Evolutionary conservation across 495 filamentous ascomycete species (phyloP).

Genomic region (Hyaloscypha hepaticicola): DNA sequence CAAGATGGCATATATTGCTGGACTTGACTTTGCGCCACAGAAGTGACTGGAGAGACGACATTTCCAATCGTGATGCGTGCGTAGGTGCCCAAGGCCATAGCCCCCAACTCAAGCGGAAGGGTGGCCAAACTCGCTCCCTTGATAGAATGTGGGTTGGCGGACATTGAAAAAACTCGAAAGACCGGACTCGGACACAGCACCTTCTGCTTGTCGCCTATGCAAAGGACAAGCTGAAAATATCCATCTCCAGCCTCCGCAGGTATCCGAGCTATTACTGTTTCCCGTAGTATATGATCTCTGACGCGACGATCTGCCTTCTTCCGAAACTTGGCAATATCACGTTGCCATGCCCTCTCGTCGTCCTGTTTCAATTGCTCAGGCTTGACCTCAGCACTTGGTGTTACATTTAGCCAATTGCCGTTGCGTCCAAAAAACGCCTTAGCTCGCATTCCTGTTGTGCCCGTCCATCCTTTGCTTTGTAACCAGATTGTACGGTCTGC

Average conservation of each 20-base stretch:
- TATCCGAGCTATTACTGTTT: conserved; percentile 62
- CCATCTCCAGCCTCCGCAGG: conserved; percentile 62
- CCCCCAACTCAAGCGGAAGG: conserved; percentile 62
- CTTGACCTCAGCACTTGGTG: conserved; percentile 49
- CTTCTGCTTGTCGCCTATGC: conserved; percentile 49
- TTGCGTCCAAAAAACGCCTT: conserved; percentile 57
- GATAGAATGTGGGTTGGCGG: conserved; percentile 54
- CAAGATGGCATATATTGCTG: conserved; percentile 45
- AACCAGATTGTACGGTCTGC: conserved; percentile 60
- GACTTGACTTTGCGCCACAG: conserved; percentile 40
- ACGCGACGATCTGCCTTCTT: conserved; percentile 47
- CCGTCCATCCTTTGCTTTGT: conserved; percentile 64
- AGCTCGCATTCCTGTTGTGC: conserved; percentile 65
- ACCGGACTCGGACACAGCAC: conserved; percentile 61
- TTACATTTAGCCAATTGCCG: conserved; percentile 63
- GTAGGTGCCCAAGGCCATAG: conserved; percentile 55
- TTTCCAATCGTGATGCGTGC: conserved; percentile 48
- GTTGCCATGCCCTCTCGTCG: conserved; percentile 64
- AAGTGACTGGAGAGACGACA: conserved; percentile 47
- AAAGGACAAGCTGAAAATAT: conserved; percentile 65
- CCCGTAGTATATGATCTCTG: conserved; percentile 50
- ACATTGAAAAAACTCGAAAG: conserved; percentile 63
- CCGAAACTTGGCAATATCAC: conserved; percentile 59
- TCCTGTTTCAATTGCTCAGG: conserved; percentile 44
- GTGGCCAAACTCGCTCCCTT: conserved; percentile 64